Evolutionary conservation across 495 filamentous ascomycete genomes (phyloP), one percentile per base, ranked within the genome.

Genomic region (Clohesyomyces aquaticus): DNA sequence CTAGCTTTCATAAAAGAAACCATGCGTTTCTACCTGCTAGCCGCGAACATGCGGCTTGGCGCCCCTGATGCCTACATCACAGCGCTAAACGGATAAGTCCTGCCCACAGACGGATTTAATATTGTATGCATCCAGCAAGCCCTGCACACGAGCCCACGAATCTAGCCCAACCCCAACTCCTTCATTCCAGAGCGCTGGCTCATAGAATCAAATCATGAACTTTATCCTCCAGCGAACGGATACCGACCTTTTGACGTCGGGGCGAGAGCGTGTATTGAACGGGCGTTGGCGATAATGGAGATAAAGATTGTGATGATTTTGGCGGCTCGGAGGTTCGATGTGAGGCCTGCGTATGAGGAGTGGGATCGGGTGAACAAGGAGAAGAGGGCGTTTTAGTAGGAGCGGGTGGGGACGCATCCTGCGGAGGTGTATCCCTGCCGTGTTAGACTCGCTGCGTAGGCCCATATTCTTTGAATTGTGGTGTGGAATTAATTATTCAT

Each of bases 221-320:
- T 58, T 0, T 58, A 46, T 22, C 55, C 55, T 10, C 4, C 0
- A 2, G 16, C n/a, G 12, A 21, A 21, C 28, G 50, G 21, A 0
- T 63, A 38, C 35, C 26, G 60, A 9, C 35, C 60, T 0, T 63
- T 63, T 28, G 60, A 63, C 21, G 19, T 73, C 11, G 82, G 82
- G 1, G 77, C 82, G 12, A 63, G 82, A 8, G 76, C 74, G 21
- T 85, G 83, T 63, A 79, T 85, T 19, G 82, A 83, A 0, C 78
- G 83, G 69, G 84, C 67, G 68, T 79, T 12, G 0, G 47, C 46
- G 16, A 25, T 41, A 32, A 1, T 25, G 12, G 46, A 61, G 32
- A 4, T 61, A 4, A 75, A 74, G 48, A 65, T 82, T 38, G 69
- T 79, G 14, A 38, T 83, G 18, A 80, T 75, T 0, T 57, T 83